These are phyloP conservation scores for Fusarium aywerte DNA, from an alignment of 2,329 filamentous ascomycete species.

Conservation along the genomic window DNA sequence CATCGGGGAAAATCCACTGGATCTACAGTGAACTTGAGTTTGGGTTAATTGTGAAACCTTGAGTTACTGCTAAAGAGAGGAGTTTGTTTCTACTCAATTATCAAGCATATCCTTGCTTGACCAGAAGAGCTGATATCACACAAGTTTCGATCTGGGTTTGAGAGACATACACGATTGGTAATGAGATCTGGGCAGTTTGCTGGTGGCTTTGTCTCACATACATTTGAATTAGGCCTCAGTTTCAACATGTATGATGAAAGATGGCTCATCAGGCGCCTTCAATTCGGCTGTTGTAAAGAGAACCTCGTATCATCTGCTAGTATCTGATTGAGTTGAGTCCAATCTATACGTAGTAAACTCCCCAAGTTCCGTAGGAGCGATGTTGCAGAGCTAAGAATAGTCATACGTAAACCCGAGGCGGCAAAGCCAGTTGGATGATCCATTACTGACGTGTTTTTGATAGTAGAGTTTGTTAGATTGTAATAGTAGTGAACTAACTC, in stretches of 20 bases:
- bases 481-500: slow-evolving; percentile 5
- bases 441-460: slow-evolving; percentile 1
- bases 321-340: slow-evolving; percentile 15
- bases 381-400: slow-evolving; percentile 4
- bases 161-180: slow-evolving; percentile 16
- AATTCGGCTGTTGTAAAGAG: slow-evolving; percentile 14
- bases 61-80: background rate
- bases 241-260: background rate
- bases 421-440: background rate
- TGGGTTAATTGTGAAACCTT: background rate
- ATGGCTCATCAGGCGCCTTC: background rate
- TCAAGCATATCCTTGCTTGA: slow-evolving; percentile 28
- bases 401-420: background rate
- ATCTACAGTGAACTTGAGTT: background rate
- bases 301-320: background rate
- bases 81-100: background rate
- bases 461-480: background rate
- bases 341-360: background rate
- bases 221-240: background rate
- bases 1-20: slow-evolving; percentile 17
- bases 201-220: slow-evolving; percentile 1
- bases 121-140: background rate
- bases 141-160: slow-evolving; percentile 1
- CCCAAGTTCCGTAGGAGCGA: background rate
- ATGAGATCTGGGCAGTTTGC: background rate